These are phyloP conservation scores for Xylaria intraflava DNA, from an alignment of 495 filamentous ascomycete species.

Conservation along the genomic window DNA sequence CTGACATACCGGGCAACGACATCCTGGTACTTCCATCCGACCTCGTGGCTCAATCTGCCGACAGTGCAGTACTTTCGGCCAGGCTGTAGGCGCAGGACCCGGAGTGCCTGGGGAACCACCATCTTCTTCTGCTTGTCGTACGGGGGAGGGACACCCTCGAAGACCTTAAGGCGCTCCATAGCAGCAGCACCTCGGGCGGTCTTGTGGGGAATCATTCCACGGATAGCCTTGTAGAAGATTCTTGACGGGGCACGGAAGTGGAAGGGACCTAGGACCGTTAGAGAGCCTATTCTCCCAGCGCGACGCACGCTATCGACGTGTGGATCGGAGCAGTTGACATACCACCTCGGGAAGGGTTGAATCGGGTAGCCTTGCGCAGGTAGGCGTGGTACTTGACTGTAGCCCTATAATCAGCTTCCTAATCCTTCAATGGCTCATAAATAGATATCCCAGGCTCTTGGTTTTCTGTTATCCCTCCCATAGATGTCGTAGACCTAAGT, in stretches of 20 bases:
- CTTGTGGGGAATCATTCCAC: constrained; percentile 99
- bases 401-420: constrained; percentile 29
- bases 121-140: constrained; percentile 99
- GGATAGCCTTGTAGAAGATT: constrained; percentile 99
- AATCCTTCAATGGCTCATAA: background rate
- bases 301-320: constrained; percentile 11
- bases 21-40: constrained; percentile 99
- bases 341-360: constrained; percentile 97
- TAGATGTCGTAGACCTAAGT: constrained; percentile 1
- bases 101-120: constrained; percentile 95
- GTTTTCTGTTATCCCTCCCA: background rate
- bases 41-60: constrained; percentile 93
- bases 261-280: constrained; percentile 74
- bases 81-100: constrained; percentile 89
- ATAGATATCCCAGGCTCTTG: constrained; percentile 8
- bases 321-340: constrained; percentile 33
- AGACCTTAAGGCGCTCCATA: constrained; percentile 96
- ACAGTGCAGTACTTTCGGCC: constrained; percentile 99
- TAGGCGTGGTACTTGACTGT: constrained; percentile 99
- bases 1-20: constrained; percentile 85
- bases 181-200: constrained; percentile 93
- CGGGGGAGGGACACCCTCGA: constrained; percentile 97
- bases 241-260: constrained; percentile 98
- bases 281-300: constrained; percentile 13
- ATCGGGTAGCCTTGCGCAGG: constrained; percentile 98